Percentiles rank a stretch among this genome's conserved stretches.
These are phyloP conservation scores for Auxenochlorella pyrenoidosa DNA, from an alignment of 139 green algal species.

Conservation along the genomic window DNA sequence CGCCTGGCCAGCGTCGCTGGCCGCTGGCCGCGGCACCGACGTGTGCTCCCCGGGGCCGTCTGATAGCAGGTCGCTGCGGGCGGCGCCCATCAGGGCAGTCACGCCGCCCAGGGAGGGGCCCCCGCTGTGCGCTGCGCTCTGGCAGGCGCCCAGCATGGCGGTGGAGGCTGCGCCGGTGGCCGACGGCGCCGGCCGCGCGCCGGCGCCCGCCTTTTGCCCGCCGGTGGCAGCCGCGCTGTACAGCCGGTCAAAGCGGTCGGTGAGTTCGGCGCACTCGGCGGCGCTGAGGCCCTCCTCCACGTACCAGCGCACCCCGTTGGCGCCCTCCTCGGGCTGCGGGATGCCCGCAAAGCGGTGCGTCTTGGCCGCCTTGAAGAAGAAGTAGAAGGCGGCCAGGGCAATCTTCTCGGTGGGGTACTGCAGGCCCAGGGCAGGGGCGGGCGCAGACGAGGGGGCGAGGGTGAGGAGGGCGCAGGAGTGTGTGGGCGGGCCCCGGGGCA, in stretches of 20 bases:
- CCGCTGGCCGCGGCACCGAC: background rate
- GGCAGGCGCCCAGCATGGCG: slow-evolving; percentile 21
- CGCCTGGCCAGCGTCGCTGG: slow-evolving; percentile 3
- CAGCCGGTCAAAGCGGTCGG: background rate
- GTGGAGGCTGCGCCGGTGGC: slow-evolving; percentile 2
- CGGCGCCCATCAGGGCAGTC: too few relatives aligned
- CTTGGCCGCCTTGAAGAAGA: slow-evolving; percentile 40
- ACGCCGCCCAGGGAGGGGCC: background rate
- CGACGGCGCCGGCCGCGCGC: background rate
- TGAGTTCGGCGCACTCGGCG: background rate
- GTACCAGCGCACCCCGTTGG: slow-evolving; percentile 28
- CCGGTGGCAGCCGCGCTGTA: background rate
- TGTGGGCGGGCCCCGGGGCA: too few relatives aligned
- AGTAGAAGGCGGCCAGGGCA: slow-evolving; percentile 36
- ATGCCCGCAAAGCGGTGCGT: background rate
- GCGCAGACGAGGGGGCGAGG: background rate
- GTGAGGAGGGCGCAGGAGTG: background rate
- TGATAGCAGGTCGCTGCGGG: background rate
- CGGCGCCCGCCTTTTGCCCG: background rate
- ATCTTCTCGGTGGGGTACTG: slow-evolving; percentile 31
- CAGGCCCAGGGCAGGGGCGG: background rate
- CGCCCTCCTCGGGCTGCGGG: background rate
- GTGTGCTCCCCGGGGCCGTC: slow-evolving; percentile 17
- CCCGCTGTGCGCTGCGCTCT: slow-evolving; percentile 12
- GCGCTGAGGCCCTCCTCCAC: slow-evolving; percentile 37